Evolutionary conservation across 768 basidiomycete species (phyloP), one percentile per base, ranked within the genome.

Genomic region (Auriculariales sp.): DNA sequence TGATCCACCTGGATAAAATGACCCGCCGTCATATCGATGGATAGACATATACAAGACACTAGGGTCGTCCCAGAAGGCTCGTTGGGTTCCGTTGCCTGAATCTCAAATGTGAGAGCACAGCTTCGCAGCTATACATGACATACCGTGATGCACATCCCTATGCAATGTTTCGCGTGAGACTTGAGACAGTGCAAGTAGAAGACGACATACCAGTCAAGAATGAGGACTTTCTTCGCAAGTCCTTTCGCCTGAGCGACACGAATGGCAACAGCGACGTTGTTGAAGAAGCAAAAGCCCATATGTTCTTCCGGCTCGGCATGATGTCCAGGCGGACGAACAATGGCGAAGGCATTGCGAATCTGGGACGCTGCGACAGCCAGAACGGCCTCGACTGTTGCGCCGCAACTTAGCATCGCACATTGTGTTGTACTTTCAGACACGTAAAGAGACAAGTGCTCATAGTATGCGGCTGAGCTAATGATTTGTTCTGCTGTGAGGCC

Each of bases 241-340:
- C 85, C 83, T 49, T 71, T 57, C 54, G 83, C 68, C 61, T 88
- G 82, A 17, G 86, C 79, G 24, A 91, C 85, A 58, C 79, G 78
- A 17, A 89, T 77, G 1, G 93, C 93, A 14, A 99, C 86, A 0
- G 95, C 84, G 29, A 94, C 92, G 60, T 99, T 99, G 64, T 99
- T 99, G 69, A 92, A 95, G 70, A 99, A 95, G 65, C 95, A 98
- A 64, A 99, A 99, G 1, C 95, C 95, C 93, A 98, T 97, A 55
- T 90, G 87, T 61, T 93, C 85, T 55, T 95, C 89, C 3, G 95
- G 95, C 61, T 99, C 95, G 4, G 95, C 93, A 59, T 99, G 95
- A 62, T 99, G 95, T 0, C 95, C 95, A 0, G 95, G 95, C 11
- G 95, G 95, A 48, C 95, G 78, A 30, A 98, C 93, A 53, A 98